Evolutionary conservation across 169 alveolate species (phyloP).

Genomic region (Haemoproteus tartakovskyi): DNA sequence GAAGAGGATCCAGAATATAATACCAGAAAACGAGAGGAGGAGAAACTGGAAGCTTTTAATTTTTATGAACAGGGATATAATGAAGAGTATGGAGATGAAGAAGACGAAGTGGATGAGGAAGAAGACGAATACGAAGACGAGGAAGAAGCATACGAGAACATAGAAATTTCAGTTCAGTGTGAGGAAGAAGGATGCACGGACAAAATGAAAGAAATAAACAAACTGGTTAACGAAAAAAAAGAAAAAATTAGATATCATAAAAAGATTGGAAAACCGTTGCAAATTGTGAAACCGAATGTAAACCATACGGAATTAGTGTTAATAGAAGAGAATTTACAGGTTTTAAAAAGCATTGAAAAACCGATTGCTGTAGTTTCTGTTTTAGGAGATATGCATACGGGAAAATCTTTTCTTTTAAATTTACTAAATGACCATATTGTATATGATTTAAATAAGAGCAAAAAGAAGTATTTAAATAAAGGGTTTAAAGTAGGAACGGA

Average conservation of each 20-base stretch:
- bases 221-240: slow-evolving; percentile 46
- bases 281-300: slow-evolving; percentile 72
- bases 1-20: not conserved
- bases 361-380: slow-evolving; percentile 82
- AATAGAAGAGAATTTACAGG: slow-evolving; percentile 69
- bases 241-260: slow-evolving; percentile 13
- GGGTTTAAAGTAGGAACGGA: slow-evolving; percentile 70
- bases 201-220: slow-evolving; percentile 37
- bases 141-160: slow-evolving; percentile 20
- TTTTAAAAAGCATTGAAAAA: slow-evolving; percentile 66
- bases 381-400: slow-evolving; percentile 79
- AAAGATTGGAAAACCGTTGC: slow-evolving; percentile 70
- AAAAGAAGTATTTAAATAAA: slow-evolving; percentile 40
- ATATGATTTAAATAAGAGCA: slow-evolving; percentile 45
- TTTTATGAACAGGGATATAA: too few species aligned
- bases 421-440: slow-evolving; percentile 72
- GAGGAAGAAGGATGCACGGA: slow-evolving; percentile 16
- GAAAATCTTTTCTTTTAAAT: slow-evolving; percentile 77
- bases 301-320: slow-evolving; percentile 74
- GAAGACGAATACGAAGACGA: slow-evolving; percentile 14
- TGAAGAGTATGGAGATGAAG: not conserved
- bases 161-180: slow-evolving; percentile 50
- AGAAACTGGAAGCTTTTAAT: too few species aligned
- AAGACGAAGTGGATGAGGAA: not conserved
- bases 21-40: not conserved